phyloP scores from a whole-genome alignment of 1,284 basidiomycete genomes.

The Entoloma clypeatum region DNA sequence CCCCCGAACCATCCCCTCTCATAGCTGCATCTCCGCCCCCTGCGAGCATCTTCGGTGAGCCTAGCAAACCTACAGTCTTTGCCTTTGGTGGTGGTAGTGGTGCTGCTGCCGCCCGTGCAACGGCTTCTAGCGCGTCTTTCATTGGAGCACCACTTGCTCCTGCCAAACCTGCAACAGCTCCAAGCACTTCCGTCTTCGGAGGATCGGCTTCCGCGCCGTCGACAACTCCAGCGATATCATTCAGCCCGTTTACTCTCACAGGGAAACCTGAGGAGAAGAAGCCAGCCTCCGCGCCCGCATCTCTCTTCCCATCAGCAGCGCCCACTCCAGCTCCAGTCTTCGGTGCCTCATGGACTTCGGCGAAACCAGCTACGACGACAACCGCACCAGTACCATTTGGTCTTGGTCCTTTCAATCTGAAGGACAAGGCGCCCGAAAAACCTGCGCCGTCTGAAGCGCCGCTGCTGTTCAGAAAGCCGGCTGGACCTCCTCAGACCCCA shows the following conservation, averaged over 20 bases:
- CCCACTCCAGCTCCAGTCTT: background rate
- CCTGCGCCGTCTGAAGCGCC: no score
- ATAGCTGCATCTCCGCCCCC: background rate
- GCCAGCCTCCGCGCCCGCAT: no score
- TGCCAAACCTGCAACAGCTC: background rate
- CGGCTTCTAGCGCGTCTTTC: background rate
- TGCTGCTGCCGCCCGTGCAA: no score
- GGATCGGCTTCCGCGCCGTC: background rate
- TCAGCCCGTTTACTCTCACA: background rate
- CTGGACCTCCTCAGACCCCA: no score
- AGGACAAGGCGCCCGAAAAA: conserved; percentile 3
- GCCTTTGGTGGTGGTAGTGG: no score
- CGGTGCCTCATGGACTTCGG: background rate
- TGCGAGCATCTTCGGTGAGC: no score
- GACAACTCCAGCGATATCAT: background rate
- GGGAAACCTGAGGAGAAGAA: no score
- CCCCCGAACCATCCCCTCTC: conserved; percentile 14
- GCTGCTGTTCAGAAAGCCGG: no score
- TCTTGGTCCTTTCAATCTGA: background rate
- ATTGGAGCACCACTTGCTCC: no score
- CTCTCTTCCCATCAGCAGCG: no score
- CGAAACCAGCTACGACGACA: background rate
- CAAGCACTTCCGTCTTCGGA: no score
- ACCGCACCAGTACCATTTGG: background rate
- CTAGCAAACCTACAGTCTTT: no score